Conservation (phyloP, 257 asterid genomes). For the Salvia rosmarinus region DNA sequence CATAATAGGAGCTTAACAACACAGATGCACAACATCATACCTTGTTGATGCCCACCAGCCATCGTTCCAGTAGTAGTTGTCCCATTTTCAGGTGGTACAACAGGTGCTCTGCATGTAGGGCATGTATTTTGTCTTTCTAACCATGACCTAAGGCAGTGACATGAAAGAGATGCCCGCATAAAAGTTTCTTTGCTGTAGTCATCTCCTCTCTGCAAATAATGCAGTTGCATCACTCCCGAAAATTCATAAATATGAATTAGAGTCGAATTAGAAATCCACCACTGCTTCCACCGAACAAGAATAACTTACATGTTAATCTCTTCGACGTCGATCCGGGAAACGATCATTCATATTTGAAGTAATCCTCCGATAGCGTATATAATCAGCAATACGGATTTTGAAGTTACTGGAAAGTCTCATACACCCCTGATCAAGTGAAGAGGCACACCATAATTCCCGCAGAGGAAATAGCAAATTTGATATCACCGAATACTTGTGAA, state of each 20-base stretch:
- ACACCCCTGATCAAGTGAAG: constrained; percentile 94
- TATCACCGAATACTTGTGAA: too few species aligned
- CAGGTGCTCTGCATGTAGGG: too few species aligned
- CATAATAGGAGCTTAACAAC: neutral
- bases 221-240: constrained; percentile 83
- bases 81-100: too few species aligned
- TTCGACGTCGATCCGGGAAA: constrained; percentile 92
- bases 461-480: constrained; percentile 29
- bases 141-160: constrained; percentile 96
- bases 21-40: too few species aligned
- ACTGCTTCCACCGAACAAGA: constrained; percentile 8
- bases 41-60: too few species aligned
- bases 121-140: constrained; percentile 35
- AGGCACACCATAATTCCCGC: constrained; percentile 92
- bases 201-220: constrained; percentile 99
- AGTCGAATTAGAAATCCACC: constrained; percentile 22
- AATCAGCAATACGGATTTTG: constrained; percentile 80
- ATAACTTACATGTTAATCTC: constrained; percentile 70
- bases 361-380: constrained; percentile 86
- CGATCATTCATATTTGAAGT: constrained; percentile 95
- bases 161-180: constrained; percentile 91
- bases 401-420: constrained; percentile 95
- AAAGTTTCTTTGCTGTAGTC: constrained; percentile 86
- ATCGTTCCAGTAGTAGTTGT: too few species aligned
- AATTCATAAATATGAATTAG: constrained; percentile 23